Base-by-base conservation (phyloP, 2,329 filamentous ascomycete genomes). In the Fusarium sp. region DNA sequence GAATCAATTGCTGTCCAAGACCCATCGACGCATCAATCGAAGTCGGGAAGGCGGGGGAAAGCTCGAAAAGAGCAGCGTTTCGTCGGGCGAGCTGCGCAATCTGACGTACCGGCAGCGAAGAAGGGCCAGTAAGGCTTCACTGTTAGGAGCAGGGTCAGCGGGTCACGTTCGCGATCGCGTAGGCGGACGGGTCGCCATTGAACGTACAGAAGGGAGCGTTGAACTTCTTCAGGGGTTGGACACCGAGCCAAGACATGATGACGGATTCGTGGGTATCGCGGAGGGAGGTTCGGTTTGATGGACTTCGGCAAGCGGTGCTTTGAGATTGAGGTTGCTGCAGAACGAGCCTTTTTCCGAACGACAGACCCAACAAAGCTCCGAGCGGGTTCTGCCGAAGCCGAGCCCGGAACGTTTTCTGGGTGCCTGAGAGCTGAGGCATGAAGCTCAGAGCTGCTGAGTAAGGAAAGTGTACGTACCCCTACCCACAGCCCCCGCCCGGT, bases 81-180 rank as follows among this genome's bases (percentile, higher is more conserved):
- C 47, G 65, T 61, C 54, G 61, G 49, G 26, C 40, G 35, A 48
- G 45, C 26, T 48, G 58, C 62, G 54, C 49, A 63, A 58, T 70
- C 68, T 63, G 53, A 84, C 91, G 77, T 95, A 97, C 94, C 93
- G 78, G 94, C 94, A 80, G 86, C 85, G 85, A 93, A 95, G 88
- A 98, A 98, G 72, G 94, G 94, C 79, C 87, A 88, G 89, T 96
- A 89, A 73, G 94, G 93, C 85, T 87, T 87, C 83, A 92, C 94
- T 98, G 76, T 78, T 75, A 32, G 64, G 40, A 44, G 11, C 54
- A 67, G 53, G 65, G 64, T 73, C 62, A 74, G 73, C 72, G 63
- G 58, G 73, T 62, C 57, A 65, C 42, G 39, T 63, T 50, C 56
- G 54, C 55, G 53, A 60, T 57, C 55, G 38, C 50, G 53, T 39